phyloP scores from a whole-genome alignment of 768 basidiomycete genomes.

The Leccinum broughii region DNA sequence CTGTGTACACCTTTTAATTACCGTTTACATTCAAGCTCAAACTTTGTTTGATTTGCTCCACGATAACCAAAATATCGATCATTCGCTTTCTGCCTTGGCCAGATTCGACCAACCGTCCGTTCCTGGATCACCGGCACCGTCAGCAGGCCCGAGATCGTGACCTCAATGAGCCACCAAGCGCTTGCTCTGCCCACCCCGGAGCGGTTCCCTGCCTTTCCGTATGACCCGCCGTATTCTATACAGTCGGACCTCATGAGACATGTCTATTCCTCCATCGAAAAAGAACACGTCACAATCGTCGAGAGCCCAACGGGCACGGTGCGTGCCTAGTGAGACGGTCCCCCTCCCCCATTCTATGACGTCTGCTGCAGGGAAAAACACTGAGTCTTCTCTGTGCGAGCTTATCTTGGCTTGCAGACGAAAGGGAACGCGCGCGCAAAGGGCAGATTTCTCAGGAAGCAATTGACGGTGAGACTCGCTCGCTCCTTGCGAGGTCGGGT shows the following conservation, averaged over 20 bases:
- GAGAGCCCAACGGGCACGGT: constrained; percentile 92
- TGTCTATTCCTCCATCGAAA: constrained; percentile 77
- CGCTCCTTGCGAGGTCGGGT: constrained; percentile 20
- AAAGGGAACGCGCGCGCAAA: constrained; percentile 65
- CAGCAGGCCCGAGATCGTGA: not conserved
- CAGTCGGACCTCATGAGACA: constrained; percentile 88
- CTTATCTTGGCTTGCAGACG: constrained; percentile 73
- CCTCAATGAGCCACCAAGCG: constrained; percentile 18
- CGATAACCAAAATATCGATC: constrained; percentile 11
- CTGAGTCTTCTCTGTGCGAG: constrained; percentile 75
- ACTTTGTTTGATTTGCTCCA: constrained; percentile 13
- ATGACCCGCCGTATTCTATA: constrained; percentile 77
- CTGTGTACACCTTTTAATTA: constrained; percentile 28
- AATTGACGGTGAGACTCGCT: constrained; percentile 23
- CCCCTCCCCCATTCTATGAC: not conserved
- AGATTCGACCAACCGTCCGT: constrained; percentile 6
- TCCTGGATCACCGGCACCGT: constrained; percentile 11
- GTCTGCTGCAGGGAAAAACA: constrained; percentile 73
- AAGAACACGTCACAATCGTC: constrained; percentile 73
- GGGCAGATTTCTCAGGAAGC: constrained; percentile 51
- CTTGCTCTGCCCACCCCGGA: constrained; percentile 58
- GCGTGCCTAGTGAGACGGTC: constrained; percentile 45
- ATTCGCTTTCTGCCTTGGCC: constrained; percentile 1
- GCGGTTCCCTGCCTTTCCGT: constrained; percentile 81
- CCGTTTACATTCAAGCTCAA: constrained; percentile 21